phyloP scores from a whole-genome alignment of 345 rosid species.

The Ceriops zippeliana region DNA sequence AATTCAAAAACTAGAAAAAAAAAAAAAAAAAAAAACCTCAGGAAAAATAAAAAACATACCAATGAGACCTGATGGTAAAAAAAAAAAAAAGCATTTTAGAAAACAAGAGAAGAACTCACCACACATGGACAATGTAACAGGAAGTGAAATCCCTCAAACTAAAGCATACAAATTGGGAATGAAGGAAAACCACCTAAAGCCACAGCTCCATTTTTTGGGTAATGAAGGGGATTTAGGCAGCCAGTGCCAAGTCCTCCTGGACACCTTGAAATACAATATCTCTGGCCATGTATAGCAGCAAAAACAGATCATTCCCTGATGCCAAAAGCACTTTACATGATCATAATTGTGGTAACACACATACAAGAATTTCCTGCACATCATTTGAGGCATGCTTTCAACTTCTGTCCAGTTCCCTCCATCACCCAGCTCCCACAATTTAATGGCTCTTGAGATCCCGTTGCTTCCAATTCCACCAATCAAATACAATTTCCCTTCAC shows the following conservation, averaged over 20 bases:
- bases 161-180: slow-evolving; percentile 59
- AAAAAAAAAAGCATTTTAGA: neutral
- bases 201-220: slow-evolving; percentile 91
- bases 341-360: slow-evolving; percentile 89
- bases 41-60: neutral
- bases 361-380: slow-evolving; percentile 74
- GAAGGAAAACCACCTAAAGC: slow-evolving; percentile 88
- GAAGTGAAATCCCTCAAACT: slow-evolving; percentile 37
- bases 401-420: slow-evolving; percentile 50
- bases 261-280: slow-evolving; percentile 65
- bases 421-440: slow-evolving; percentile 53
- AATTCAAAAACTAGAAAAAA: neutral
- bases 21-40: too few species aligned
- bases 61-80: too few species aligned
- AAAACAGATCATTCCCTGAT: slow-evolving; percentile 66
- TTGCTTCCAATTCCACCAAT: slow-evolving; percentile 78
- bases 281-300: slow-evolving; percentile 98
- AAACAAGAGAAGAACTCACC: neutral
- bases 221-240: slow-evolving; percentile 74
- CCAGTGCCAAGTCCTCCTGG: slow-evolving; percentile 88
- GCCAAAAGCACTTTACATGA: slow-evolving; percentile 88
- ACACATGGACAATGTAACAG: slow-evolving; percentile 9
- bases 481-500: slow-evolving; percentile 52
- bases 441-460: slow-evolving; percentile 73
- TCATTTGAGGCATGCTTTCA: slow-evolving; percentile 67